phyloP scores from a whole-genome alignment of 208 protist species.

The Trypanosoma boissoni region DNA sequence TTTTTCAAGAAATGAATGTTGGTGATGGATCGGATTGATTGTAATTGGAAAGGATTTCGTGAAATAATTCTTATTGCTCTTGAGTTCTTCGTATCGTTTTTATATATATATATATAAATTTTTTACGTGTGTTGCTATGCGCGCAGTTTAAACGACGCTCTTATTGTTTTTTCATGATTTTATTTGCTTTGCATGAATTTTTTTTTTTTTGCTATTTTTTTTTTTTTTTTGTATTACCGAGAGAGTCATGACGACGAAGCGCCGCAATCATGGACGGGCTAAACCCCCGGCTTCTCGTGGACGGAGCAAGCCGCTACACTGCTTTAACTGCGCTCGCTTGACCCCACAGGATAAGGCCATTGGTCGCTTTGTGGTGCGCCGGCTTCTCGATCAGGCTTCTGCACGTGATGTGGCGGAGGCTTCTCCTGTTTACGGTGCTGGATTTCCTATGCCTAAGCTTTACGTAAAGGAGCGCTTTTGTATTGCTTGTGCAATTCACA shows the following conservation, averaged over 20 bases:
- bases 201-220: conserved; percentile 27
- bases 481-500: conserved; percentile 99
- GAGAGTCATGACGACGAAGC: conserved; percentile 88
- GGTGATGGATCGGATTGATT: conserved; percentile 10
- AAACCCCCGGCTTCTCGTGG: conserved; percentile 90
- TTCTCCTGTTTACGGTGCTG: conserved; percentile 89
- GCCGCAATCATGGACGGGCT: conserved; percentile 90
- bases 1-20: conserved; percentile 11
- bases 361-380: conserved; percentile 97
- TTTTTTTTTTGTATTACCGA: conserved; percentile 8
- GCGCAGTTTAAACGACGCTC: conserved; percentile 6
- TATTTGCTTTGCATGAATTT: conserved; percentile 6
- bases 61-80: conserved; percentile 2
- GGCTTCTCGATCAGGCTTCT: conserved; percentile 97
- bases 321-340: conserved; percentile 92
- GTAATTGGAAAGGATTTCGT: not conserved
- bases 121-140: not conserved
- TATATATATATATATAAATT: conserved; percentile 5
- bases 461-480: conserved; percentile 99
- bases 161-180: conserved; percentile 11
- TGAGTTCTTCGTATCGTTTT: conserved; percentile 4
- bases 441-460: conserved; percentile 97
- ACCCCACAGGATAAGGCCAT: conserved; percentile 97
- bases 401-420: conserved; percentile 97
- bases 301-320: conserved; percentile 89